phyloP scores from a whole-genome alignment of 2,329 filamentous ascomycete genomes.

The Ascochyta clinopodiicola region DNA sequence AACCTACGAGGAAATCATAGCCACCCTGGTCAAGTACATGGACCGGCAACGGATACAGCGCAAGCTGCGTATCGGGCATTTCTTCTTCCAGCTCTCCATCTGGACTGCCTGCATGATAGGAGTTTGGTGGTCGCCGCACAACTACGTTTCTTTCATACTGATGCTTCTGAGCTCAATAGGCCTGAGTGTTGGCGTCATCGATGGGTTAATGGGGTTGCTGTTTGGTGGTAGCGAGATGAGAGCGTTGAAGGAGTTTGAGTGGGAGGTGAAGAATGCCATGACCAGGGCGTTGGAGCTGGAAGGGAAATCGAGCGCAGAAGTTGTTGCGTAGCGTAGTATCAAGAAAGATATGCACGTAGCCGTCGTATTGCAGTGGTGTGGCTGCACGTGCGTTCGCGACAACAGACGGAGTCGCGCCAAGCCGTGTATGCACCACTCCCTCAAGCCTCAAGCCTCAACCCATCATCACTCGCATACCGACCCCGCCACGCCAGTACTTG shows the following conservation, averaged over 20 bases:
- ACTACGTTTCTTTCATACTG: constrained; percentile 80
- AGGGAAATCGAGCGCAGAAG: neutral
- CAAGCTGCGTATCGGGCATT: constrained; percentile 75
- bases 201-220: constrained; percentile 84
- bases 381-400: constrained; percentile 28
- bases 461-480: constrained; percentile 3
- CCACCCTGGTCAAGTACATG: constrained; percentile 72
- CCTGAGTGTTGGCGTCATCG: constrained; percentile 76
- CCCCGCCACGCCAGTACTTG: neutral
- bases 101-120: constrained; percentile 78
- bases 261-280: constrained; percentile 70
- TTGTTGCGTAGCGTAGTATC: neutral
- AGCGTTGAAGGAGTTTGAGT: constrained; percentile 87
- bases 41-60: constrained; percentile 75
- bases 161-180: constrained; percentile 80
- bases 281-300: constrained; percentile 31
- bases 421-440: constrained; percentile 6
- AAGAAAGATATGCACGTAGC: neutral
- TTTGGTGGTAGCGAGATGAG: constrained; percentile 87
- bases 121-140: constrained; percentile 82
- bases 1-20: constrained; percentile 75
- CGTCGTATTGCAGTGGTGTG: neutral
- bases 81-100: constrained; percentile 69
- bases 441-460: constrained; percentile 12
- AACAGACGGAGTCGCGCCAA: constrained; percentile 21